phyloP scores from a whole-genome alignment of 2,329 filamentous ascomycete species.

The Aspergillus nomiae region DNA sequence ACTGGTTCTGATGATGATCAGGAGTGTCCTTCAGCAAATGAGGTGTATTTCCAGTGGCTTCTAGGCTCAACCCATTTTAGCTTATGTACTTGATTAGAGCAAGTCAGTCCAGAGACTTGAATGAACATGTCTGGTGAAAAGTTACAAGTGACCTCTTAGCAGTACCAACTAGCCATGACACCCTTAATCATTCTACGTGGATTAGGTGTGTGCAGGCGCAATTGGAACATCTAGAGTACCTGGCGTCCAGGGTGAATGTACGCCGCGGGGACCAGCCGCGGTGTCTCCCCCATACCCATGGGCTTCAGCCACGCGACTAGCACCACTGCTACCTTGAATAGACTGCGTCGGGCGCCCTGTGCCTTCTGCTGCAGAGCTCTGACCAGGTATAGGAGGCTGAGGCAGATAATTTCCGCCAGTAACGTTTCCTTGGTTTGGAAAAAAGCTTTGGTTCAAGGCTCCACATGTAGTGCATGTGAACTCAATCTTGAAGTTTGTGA shows the following conservation, averaged over 20 bases:
- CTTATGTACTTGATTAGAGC: not conserved
- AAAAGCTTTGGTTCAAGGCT: slow-evolving; percentile 41
- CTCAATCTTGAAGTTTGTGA: slow-evolving; percentile 44
- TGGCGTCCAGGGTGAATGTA: slow-evolving; percentile 31
- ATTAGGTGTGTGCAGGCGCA: slow-evolving; percentile 23
- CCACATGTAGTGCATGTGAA: slow-evolving; percentile 43
- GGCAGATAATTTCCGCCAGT: slow-evolving; percentile 31
- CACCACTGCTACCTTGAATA: slow-evolving; percentile 19
- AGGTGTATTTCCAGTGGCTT: not conserved
- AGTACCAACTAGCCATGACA: not conserved
- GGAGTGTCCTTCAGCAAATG: not conserved
- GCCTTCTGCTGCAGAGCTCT: slow-evolving; percentile 20
- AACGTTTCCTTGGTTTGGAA: slow-evolving; percentile 41
- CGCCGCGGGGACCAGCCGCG: slow-evolving; percentile 26
- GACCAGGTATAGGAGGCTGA: slow-evolving; percentile 25
- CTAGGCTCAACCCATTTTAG: not conserved
- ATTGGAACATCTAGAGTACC: slow-evolving; percentile 32
- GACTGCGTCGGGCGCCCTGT: slow-evolving; percentile 20
- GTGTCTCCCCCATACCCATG: slow-evolving; percentile 26
- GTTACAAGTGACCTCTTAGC: not conserved
- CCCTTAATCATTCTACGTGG: slow-evolving; percentile 9
- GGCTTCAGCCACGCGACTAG: slow-evolving; percentile 22
- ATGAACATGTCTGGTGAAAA: not conserved
- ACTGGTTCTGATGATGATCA: not conserved
- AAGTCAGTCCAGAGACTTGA: not conserved